Evolutionary conservation across 352 stramenopile species (phyloP).

Genomic region (Phytophthora syringae): DNA sequence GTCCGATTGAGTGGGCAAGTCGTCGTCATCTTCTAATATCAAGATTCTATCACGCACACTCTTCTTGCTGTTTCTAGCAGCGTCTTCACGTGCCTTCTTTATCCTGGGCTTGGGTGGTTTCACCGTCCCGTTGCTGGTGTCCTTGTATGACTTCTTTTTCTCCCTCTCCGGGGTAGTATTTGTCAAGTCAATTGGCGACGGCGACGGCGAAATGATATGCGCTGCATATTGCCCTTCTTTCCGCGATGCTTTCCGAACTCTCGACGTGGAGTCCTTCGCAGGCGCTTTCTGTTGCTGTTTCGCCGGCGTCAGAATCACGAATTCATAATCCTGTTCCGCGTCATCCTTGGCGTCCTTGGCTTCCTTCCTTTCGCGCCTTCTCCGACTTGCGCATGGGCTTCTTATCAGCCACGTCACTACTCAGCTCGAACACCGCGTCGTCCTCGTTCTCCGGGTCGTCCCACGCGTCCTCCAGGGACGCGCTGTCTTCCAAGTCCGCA

Average conservation of each 20-base stretch:
- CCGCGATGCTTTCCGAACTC: constrained; percentile 18
- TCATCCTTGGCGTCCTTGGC: constrained; percentile 13
- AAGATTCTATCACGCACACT: constrained; percentile 9
- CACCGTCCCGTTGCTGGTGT: constrained; percentile 3
- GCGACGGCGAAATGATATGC: constrained; percentile 30
- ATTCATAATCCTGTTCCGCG: constrained; percentile 17
- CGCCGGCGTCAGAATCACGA: constrained; percentile 8
- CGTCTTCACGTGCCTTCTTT: constrained; percentile 18
- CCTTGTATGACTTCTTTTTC: constrained; percentile 24
- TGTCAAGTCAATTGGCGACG: constrained; percentile 43
- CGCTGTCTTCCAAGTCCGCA: constrained; percentile 11
- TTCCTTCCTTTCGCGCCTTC: constrained; percentile 30
- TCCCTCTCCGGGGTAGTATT: constrained; percentile 22
- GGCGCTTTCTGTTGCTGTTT: constrained; percentile 23
- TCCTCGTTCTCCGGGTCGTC: constrained; percentile 25
- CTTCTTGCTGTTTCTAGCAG: constrained; percentile 14
- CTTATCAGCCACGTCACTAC: constrained; percentile 18
- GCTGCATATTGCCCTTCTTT: constrained; percentile 12
- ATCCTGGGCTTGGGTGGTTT: constrained; percentile 16
- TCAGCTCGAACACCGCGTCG: constrained; percentile 7
- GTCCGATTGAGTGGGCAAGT: background rate
- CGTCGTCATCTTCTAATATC: constrained; percentile 25
- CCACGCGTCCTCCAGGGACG: constrained; percentile 26
- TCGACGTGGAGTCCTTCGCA: constrained; percentile 14
- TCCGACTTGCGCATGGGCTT: constrained; percentile 6